Percentiles rank a stretch among this genome's conserved stretches.
These are phyloP conservation scores for Zopfia rhizophila DNA, from an alignment of 2,329 filamentous ascomycete species.

Conservation along the genomic window DNA sequence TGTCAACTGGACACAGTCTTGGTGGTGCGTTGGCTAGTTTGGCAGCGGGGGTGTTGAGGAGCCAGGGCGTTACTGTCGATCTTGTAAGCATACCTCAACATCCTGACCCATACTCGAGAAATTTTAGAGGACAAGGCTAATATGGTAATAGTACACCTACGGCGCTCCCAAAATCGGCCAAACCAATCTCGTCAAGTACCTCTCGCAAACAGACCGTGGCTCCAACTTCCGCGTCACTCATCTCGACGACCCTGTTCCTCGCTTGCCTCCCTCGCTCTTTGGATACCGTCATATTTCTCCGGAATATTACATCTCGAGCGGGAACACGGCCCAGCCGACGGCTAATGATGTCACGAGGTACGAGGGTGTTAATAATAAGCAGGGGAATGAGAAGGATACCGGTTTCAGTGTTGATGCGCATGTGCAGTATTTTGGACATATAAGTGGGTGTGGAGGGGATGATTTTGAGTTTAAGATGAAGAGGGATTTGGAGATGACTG, in stretches of 20 bases:
- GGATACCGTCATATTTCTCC: slow-evolving; percentile 74
- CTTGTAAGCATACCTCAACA: slow-evolving; percentile 45
- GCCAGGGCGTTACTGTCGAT: slow-evolving; percentile 60
- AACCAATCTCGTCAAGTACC: slow-evolving; percentile 62
- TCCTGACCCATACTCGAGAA: not conserved
- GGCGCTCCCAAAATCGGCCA: slow-evolving; percentile 75
- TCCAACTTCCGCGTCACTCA: slow-evolving; percentile 74
- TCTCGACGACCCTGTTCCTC: slow-evolving; percentile 72
- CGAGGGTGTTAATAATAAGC: slow-evolving; percentile 30
- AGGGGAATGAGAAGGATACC: slow-evolving; percentile 44
- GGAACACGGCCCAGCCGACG: slow-evolving; percentile 31
- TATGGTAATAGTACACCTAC: slow-evolving; percentile 64
- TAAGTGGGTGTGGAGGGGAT: slow-evolving; percentile 42
- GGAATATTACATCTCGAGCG: slow-evolving; percentile 67
- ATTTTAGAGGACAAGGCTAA: slow-evolving; percentile 1
- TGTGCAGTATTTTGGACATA: slow-evolving; percentile 49
- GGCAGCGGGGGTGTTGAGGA: slow-evolving; percentile 66
- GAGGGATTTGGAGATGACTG: slow-evolving; percentile 7
- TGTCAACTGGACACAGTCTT: slow-evolving; percentile 75
- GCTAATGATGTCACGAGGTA: slow-evolving; percentile 33
- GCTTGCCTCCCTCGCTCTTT: slow-evolving; percentile 68
- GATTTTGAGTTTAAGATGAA: slow-evolving; percentile 39
- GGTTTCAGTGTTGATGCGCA: slow-evolving; percentile 42
- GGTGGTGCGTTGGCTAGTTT: slow-evolving; percentile 73
- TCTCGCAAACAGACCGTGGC: slow-evolving; percentile 64